phyloP scores from a whole-genome alignment of 176 grass and related monocot genomes.

The Oryza brachyantha region DNA sequence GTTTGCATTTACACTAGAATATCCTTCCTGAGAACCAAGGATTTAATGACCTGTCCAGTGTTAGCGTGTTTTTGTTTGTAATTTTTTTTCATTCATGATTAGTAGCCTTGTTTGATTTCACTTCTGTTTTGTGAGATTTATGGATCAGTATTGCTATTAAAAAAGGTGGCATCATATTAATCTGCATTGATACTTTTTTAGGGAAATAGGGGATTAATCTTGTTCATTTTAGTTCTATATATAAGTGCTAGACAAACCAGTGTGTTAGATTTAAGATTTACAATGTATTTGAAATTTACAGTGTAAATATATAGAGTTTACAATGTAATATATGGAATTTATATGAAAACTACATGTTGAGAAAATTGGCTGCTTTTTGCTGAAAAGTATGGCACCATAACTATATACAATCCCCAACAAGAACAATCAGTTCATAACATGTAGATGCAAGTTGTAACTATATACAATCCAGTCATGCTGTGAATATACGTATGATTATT shows the following conservation, averaged over 20 bases:
- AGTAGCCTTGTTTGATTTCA: neutral
- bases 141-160: neutral
- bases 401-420: too few relatives aligned
- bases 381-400: too few relatives aligned
- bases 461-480: neutral
- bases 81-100: neutral
- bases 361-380: too few relatives aligned
- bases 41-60: neutral
- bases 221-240: neutral
- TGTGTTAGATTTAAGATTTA: too few relatives aligned
- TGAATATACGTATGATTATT: neutral
- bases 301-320: too few relatives aligned
- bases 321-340: too few relatives aligned
- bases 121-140: neutral
- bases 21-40: neutral
- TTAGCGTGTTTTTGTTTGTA: neutral
- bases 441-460: neutral
- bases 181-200: neutral
- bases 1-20: neutral
- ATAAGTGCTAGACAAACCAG: neutral
- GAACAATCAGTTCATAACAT: constrained; percentile 6
- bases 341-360: too few relatives aligned
- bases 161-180: neutral
- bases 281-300: too few relatives aligned
- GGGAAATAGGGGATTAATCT: too few relatives aligned